Percentiles rank a stretch among this genome's conserved stretches.
Evolutionary conservation across 2,329 filamentous ascomycete genomes (phyloP).

Genomic region (Aciculosporium take): DNA sequence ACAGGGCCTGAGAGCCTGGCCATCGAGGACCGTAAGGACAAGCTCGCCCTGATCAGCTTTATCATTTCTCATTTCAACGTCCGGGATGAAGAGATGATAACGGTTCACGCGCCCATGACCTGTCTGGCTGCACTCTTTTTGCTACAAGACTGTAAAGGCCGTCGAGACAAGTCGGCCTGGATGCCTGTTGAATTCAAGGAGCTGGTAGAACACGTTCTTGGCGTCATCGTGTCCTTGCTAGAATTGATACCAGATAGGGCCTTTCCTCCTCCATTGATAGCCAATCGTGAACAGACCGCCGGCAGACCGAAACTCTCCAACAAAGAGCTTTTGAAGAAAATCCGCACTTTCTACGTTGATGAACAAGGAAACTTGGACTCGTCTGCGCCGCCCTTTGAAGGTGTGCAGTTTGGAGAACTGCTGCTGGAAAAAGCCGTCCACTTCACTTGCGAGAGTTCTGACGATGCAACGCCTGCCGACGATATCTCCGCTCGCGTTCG

Average conservation of each 20-base stretch:
- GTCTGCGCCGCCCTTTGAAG: conserved; percentile 42
- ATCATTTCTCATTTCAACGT: conserved; percentile 82
- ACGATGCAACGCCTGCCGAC: conserved; percentile 23
- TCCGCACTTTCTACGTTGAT: conserved; percentile 52
- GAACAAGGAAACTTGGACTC: conserved; percentile 58
- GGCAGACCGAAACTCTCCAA: conserved; percentile 12
- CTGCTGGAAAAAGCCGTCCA: conserved; percentile 46
- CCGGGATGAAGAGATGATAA: conserved; percentile 88
- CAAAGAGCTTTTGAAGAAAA: conserved; percentile 42
- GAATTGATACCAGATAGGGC: conserved; percentile 51
- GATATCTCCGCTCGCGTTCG: conserved; percentile 44
- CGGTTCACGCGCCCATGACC: conserved; percentile 67
- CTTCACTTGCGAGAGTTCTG: conserved; percentile 34
- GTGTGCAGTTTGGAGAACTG: conserved; percentile 42
- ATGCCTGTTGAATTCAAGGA: conserved; percentile 17
- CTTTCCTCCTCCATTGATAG: conserved; percentile 26
- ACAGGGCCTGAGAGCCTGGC: conserved; percentile 32
- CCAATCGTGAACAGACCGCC: conserved; percentile 7
- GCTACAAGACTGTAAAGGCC: conserved; percentile 38
- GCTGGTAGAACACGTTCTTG: conserved; percentile 22
- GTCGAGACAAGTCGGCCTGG: conserved; percentile 18
- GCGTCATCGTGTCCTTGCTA: conserved; percentile 41
- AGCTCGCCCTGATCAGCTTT: conserved; percentile 64
- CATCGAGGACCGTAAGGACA: conserved; percentile 38
- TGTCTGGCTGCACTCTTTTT: conserved; percentile 44